Evolutionary conservation across 2,329 filamentous ascomycete genomes (phyloP), one percentile per base, ranked within the genome.

Genomic region (Coniella vitis): DNA sequence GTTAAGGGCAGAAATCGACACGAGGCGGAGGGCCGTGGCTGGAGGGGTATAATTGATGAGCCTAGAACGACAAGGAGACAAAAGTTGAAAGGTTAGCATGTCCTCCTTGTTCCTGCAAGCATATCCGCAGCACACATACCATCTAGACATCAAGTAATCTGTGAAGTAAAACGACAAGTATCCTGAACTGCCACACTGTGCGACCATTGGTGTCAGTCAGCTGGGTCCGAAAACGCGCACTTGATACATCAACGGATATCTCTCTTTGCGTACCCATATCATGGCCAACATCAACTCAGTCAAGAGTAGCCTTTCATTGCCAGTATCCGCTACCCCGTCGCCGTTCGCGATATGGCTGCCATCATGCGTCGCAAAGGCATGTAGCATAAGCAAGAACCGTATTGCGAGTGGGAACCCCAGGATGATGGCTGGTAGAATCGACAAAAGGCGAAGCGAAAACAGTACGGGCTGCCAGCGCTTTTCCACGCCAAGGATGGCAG

Each of bases 101-200:
- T 19, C 3, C 10, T n/a, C 16, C 38, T 38, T 21, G 4, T 14
- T 19, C 38, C 7, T 10, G 20, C 13, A 13, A 25, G 20, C 20
- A 9, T 2, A 13, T 9, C 9, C 14, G 38, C 7, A 39, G 3
- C 13, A n/a, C 4, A 67, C 74, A 38, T 61, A 87, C 84, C 86
- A 90, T 67, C 87, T 74, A 54, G 85, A 89, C 86, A 90, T 90
- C 59, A 90, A 77, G 65, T 86, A 88, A 67, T 90, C 86, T 49
- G 85, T 87, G 63, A 90, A 90, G 70, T 88, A 87, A 66, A 88
- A 90, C 44, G 84, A 86, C 52, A 90, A 75, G 65, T 89, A 88
- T 47, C 83, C 86, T 17, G 84, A 87, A 51, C 85, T 83, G 60
- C 79, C 81, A 69, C 39, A 36, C 49, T 29, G 25, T 22, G 4